Percentiles rank a stretch among this genome's conserved stretches.
Evolutionary conservation across 225 moss, liverwort and hornwort species (phyloP).

Genomic region (Marchantia paleacea): DNA sequence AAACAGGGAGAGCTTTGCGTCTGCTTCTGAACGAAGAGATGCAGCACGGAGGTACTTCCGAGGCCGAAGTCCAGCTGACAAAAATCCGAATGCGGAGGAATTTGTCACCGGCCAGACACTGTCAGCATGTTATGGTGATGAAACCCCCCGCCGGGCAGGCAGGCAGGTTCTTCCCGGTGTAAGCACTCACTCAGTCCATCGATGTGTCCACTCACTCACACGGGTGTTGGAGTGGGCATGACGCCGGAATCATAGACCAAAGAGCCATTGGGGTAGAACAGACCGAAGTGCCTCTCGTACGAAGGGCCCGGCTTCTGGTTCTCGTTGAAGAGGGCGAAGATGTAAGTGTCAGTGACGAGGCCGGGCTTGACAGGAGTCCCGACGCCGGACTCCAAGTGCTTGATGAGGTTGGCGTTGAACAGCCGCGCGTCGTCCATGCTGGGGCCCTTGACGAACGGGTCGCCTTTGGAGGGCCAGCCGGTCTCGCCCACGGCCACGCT

Average conservation of each 20-base stretch:
- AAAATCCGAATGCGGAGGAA: too few relatives aligned
- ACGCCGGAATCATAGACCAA: conserved; percentile 51
- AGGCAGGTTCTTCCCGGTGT: too few relatives aligned
- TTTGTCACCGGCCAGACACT: too few relatives aligned
- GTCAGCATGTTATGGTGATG: too few relatives aligned
- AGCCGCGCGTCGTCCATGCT: conserved; percentile 44
- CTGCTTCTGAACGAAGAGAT: too few relatives aligned
- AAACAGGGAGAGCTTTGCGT: too few relatives aligned
- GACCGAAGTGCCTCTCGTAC: conserved; percentile 61
- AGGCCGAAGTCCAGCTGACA: too few relatives aligned
- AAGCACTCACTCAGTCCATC: too few relatives aligned
- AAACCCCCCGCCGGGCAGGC: too few relatives aligned
- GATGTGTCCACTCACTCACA: not conserved
- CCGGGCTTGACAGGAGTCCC: conserved; percentile 51
- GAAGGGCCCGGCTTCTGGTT: conserved; percentile 47
- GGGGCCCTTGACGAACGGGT: conserved; percentile 38
- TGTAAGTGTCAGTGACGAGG: conserved; percentile 47
- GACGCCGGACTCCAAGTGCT: conserved; percentile 34
- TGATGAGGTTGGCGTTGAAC: conserved; percentile 52
- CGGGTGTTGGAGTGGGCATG: conserved; percentile 4
- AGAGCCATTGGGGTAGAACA: conserved; percentile 46
- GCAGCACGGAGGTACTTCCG: too few relatives aligned
- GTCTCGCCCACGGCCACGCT: conserved; percentile 55
- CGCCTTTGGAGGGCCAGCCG: conserved; percentile 59
- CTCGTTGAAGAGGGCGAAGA: conserved; percentile 60